These are phyloP conservation scores for Scytalidium sp. DNA, from an alignment of 2,329 filamentous ascomycete species.

Conservation along the genomic window DNA sequence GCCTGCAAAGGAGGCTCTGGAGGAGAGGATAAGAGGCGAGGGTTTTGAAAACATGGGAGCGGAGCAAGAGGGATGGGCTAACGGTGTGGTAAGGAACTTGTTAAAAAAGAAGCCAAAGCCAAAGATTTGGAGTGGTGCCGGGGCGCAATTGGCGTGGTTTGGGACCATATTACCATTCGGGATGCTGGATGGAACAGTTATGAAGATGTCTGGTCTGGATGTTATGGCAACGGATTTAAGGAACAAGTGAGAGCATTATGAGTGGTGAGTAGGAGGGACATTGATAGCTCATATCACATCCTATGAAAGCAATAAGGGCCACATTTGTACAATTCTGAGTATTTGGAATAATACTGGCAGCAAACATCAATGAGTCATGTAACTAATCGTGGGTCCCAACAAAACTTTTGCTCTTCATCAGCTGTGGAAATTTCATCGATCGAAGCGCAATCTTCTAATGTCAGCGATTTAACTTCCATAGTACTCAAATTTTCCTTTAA, in stretches of 20 bases:
- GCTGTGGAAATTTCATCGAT: conserved; percentile 8
- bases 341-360: too few species aligned
- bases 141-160: conserved; percentile 6
- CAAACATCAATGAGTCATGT: too few species aligned
- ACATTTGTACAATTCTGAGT: too few species aligned
- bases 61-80: conserved; percentile 13
- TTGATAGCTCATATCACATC: too few species aligned
- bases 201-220: conserved; percentile 19
- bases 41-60: conserved; percentile 3
- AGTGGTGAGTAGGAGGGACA: too few species aligned
- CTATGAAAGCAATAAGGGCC: too few species aligned
- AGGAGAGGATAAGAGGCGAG: conserved; percentile 7
- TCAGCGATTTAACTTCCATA: conserved; percentile 2
- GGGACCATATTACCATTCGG: conserved; percentile 12
- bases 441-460: conserved; percentile 8
- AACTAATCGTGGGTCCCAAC: conserved; percentile 17
- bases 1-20: conserved; percentile 9
- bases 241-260: too few species aligned
- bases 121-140: conserved; percentile 12
- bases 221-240: too few species aligned
- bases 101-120: conserved; percentile 9
- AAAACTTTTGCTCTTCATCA: conserved; percentile 13
- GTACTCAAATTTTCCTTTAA: conserved; percentile 9
- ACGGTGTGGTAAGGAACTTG: conserved; percentile 10
- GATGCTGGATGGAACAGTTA: conserved; percentile 7